These are phyloP conservation scores for Solidago caesia DNA, from an alignment of 129 eudicot genomes.

Conservation along the genomic window DNA sequence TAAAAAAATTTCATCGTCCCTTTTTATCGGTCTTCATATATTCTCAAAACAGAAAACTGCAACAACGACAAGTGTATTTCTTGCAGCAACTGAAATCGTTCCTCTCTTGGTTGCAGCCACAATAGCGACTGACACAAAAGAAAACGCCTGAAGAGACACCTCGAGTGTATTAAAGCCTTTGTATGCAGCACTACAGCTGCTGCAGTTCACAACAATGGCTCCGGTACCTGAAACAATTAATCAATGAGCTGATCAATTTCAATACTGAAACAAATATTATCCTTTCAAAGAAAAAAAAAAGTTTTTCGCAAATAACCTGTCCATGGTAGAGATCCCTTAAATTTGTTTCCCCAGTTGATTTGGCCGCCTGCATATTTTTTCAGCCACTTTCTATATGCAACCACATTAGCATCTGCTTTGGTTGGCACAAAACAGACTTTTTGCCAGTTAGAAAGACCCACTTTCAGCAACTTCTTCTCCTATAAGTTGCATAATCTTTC, in stretches of 20 bases:
- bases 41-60: constrained; percentile 56
- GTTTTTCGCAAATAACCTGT: constrained; percentile 37
- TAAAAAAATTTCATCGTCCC: too few relatives aligned
- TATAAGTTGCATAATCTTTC: constrained; percentile 16
- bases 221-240: constrained; percentile 58
- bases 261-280: background rate
- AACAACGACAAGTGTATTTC: constrained; percentile 34
- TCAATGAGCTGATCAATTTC: too few relatives aligned
- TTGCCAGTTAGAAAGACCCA: constrained; percentile 61
- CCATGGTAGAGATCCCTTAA: constrained; percentile 45
- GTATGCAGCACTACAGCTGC: constrained; percentile 64
- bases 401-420: constrained; percentile 62
- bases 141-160: constrained; percentile 44
- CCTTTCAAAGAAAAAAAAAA: too few relatives aligned
- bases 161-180: constrained; percentile 44
- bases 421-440: constrained; percentile 73
- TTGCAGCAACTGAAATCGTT: constrained; percentile 27
- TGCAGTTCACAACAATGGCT: constrained; percentile 56
- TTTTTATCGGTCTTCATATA: too few relatives aligned
- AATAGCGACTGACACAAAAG: constrained; percentile 47
- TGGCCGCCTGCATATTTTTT: constrained; percentile 57
- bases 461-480: constrained; percentile 58
- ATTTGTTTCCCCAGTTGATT: constrained; percentile 56
- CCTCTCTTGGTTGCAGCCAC: constrained; percentile 58
- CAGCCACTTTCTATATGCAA: constrained; percentile 66